Conservation (phyloP, 139 green algal species). For the Haematococcus sp. region DNA sequence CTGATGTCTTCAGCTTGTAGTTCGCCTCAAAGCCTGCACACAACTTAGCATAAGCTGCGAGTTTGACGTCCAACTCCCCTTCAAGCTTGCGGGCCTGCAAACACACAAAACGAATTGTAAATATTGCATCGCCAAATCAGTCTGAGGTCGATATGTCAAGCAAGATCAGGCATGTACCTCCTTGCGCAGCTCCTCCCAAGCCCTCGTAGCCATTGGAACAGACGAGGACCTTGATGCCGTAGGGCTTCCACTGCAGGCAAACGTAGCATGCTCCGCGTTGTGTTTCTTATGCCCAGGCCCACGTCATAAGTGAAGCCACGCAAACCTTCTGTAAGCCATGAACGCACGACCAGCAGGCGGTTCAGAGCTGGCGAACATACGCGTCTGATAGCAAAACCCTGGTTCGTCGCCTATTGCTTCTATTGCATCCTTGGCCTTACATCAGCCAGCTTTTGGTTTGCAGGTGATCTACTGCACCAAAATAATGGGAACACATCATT, state of each 20-base stretch:
- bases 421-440: no score
- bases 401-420: not conserved
- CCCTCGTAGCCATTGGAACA: conserved; percentile 10
- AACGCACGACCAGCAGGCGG: conserved; percentile 2
- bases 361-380: conserved; percentile 8
- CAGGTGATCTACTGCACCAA: no score
- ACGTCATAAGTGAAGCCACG: no score
- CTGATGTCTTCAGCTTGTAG: conserved; percentile 35
- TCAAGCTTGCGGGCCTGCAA: conserved; percentile 86
- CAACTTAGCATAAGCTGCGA: conserved; percentile 85
- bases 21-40: conserved; percentile 71
- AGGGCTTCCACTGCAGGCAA: not conserved
- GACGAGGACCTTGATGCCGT: not conserved
- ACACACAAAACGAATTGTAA: not conserved
- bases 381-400: not conserved
- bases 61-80: conserved; percentile 88
- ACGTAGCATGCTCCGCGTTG: not conserved
- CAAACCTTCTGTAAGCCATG: conserved; percentile 23
- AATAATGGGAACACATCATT: no score
- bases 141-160: no score
- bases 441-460: not conserved
- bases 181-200: conserved; percentile 53
- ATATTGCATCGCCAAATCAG: not conserved
- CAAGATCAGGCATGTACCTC: conserved; percentile 30
- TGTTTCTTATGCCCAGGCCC: no score